Percentiles rank a stretch among this genome's conserved stretches.
Conservation (phyloP, 352 stramenopile genomes). For the Blastocystis sp. region DNA sequence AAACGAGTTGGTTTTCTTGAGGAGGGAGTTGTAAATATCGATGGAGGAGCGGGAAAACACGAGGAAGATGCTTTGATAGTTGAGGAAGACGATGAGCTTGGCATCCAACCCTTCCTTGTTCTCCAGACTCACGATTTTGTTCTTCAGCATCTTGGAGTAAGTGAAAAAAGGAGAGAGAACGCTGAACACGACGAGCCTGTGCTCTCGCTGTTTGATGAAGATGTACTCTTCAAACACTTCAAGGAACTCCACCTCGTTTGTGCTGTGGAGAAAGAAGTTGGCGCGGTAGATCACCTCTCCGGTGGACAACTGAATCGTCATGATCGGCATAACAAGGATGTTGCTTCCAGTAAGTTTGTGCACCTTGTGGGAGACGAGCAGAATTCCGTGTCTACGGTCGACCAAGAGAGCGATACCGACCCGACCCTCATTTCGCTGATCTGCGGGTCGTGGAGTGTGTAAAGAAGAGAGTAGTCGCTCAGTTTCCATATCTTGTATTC, state of each 20-base stretch:
- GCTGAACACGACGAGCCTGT: conserved; percentile 14
- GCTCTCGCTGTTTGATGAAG: conserved; percentile 34
- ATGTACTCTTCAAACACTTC: conserved; percentile 50
- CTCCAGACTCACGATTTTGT: neutral
- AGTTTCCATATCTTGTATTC: conserved; percentile 39
- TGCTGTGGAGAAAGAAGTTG: conserved; percentile 42
- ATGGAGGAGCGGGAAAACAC: conserved; percentile 15
- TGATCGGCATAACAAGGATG: conserved; percentile 27
- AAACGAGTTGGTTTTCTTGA: neutral
- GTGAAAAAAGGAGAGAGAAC: neutral
- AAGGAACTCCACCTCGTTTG: conserved; percentile 28
- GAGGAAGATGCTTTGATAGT: conserved; percentile 34
- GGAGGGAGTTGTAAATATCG: conserved; percentile 1
- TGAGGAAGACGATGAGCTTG: conserved; percentile 16
- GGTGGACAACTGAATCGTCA: neutral
- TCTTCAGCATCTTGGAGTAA: conserved; percentile 3
- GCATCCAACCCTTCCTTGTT: neutral
- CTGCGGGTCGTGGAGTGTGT: neutral
- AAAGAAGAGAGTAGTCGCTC: conserved; percentile 10
- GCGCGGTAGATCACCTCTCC: conserved; percentile 26
- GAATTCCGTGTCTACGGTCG: neutral
- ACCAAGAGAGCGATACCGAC: neutral
- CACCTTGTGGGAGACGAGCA: neutral
- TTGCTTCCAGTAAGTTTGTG: neutral
- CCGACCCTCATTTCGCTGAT: conserved; percentile 4